Evolutionary conservation across 805 yeast species (phyloP).

Genomic region (Saccharomycopsis babjevae): DNA sequence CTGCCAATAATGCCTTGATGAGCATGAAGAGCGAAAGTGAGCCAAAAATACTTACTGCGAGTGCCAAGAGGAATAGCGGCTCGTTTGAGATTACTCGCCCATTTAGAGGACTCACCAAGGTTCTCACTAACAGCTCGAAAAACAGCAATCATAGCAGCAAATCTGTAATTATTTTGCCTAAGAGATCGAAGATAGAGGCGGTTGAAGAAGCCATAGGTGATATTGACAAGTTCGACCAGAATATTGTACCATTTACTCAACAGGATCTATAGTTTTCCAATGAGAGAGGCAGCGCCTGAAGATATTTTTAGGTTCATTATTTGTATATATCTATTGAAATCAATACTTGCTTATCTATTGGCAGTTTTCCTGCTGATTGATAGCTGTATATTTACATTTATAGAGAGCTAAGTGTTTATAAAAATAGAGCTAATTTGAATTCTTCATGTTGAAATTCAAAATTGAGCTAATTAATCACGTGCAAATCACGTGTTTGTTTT

Average conservation of each 20-base stretch:
- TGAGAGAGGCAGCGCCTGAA: no score
- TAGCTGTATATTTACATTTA: no score
- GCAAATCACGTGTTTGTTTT: no score
- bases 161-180: not conserved
- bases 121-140: not conserved
- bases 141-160: not conserved
- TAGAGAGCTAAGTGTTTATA: no score
- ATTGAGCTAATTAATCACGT: no score
- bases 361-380: no score
- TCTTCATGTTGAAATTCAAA: no score
- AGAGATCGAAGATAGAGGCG: not conserved
- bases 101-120: not conserved
- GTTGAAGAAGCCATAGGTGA: not conserved
- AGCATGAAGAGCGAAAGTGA: not conserved
- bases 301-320: no score
- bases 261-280: not conserved
- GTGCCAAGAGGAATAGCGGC: not conserved
- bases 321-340: no score
- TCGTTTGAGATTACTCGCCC: not conserved
- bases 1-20: not conserved
- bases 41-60: not conserved
- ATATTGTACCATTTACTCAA: not conserved
- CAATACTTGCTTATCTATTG: no score
- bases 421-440: no score
- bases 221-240: not conserved